phyloP scores from a whole-genome alignment of 768 basidiomycete genomes.

The Sporobolomyces roseus region DNA sequence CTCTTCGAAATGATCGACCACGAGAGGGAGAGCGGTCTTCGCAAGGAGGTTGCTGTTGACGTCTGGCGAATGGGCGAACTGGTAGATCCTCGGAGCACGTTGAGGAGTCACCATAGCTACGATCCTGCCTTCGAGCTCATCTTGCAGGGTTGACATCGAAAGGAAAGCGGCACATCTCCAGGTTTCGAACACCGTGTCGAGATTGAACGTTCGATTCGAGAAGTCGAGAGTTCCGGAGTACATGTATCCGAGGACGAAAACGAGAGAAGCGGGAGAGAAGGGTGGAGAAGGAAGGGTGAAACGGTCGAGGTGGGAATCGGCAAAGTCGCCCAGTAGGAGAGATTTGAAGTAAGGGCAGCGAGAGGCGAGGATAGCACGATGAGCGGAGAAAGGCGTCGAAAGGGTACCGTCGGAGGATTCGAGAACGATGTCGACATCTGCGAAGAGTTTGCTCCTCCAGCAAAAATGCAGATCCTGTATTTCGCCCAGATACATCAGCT shows the following conservation, averaged over 20 bases:
- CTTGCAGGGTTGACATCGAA: conserved; percentile 64
- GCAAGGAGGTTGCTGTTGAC: conserved; percentile 70
- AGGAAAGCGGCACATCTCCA: conserved; percentile 79
- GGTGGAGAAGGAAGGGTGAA: conserved; percentile 81
- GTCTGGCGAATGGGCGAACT: conserved; percentile 72
- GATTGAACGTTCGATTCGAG: conserved; percentile 86
- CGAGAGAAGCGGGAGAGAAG: conserved; percentile 83
- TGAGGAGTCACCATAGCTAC: conserved; percentile 83
- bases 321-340: conserved; percentile 66
- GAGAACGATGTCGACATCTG: conserved; percentile 77
- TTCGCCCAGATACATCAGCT: too few species aligned
- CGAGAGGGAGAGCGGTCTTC: conserved; percentile 65
- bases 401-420: conserved; percentile 35
- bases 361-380: conserved; percentile 86
- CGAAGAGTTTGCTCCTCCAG: conserved; percentile 92
- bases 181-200: conserved; percentile 84
- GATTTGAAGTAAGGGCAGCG: conserved; percentile 82
- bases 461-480: conserved; percentile 82
- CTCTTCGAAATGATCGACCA: conserved; percentile 80
- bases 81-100: conserved; percentile 74
- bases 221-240: conserved; percentile 93
- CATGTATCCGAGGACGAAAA: conserved; percentile 89
- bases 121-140: conserved; percentile 77
- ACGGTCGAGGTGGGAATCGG: conserved; percentile 54
- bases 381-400: conserved; percentile 65